Base-by-base conservation (phyloP, 2,329 filamentous ascomycete genomes). In the Peltaster fructicola region DNA sequence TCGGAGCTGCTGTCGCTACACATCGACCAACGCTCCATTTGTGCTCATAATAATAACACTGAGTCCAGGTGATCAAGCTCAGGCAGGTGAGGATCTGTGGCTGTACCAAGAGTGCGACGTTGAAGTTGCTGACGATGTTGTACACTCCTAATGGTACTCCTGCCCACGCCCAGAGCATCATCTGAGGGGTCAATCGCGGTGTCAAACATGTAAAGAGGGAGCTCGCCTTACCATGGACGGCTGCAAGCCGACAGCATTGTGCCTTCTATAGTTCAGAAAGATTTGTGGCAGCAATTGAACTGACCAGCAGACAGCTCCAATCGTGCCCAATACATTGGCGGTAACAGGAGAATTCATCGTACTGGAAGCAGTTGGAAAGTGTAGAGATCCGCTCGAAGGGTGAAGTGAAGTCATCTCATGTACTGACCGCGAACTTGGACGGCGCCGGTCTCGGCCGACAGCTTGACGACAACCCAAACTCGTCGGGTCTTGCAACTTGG, bases 241-340 rank as follows among this genome's bases (percentile, higher is more conserved):
- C 24, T 76, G 71, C 0, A 78, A 54, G 1, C 72, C 73, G 1
- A 56, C 63, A 1, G 71, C 70, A 52, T 74, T 59, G 43, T 76
- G 70, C 1, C 72, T 57, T 4, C 64, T 60, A 38, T 72, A 68
- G 39, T 79, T 79, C 38, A 75, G 63, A 16, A 71, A 45, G 23
- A 78, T 75, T 42, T 79, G 73, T 0, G 73, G 73, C 14, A 78
- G 62, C 14, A 78, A 54, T 61, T 77, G 40, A n/a, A 74, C 52
- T 10, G 68, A 74, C 72, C 71, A 76, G 43, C 69, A 75, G 8
- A 68, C 47, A 17, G 68, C 68, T 7, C 68, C 68, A 1, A 68
- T 40, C 1, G 63, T 70, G 1, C 68, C 68, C 2, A 73, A 56
- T 1, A 63, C 53, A 37, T 71, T 70, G 3, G 68, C 62, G 2